phyloP scores from a whole-genome alignment of 2,329 filamentous ascomycete species.

The Pseudovirgaria hyperparasitica region DNA sequence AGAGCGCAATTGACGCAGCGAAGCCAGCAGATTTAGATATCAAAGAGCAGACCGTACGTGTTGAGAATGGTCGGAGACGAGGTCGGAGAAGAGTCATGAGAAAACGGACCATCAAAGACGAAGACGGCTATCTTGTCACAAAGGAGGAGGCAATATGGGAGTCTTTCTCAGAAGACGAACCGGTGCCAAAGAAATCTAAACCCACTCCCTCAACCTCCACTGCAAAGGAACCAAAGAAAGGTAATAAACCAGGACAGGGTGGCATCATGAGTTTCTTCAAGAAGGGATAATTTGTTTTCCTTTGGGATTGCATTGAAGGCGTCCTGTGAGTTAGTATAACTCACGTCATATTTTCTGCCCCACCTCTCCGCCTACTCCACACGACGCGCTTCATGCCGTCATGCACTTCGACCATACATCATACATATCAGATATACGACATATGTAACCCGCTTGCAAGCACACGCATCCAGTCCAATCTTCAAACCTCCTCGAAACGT shows the following conservation, averaged over 20 bases:
- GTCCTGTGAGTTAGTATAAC: no score
- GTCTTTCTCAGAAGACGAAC: constrained; percentile 84
- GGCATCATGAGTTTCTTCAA: constrained; percentile 88
- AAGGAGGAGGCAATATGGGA: constrained; percentile 80
- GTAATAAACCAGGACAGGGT: constrained; percentile 46
- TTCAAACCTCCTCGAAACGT: no score
- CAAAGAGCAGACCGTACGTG: constrained; percentile 29
- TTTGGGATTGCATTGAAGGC: not conserved
- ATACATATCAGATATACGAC: no score
- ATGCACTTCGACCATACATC: no score
- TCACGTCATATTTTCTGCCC: no score
- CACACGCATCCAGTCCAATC: no score
- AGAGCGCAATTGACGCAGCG: constrained; percentile 19
- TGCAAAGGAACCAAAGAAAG: constrained; percentile 40
- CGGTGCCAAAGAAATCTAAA: constrained; percentile 44
- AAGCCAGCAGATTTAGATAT: constrained; percentile 12
- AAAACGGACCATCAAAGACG: constrained; percentile 77
- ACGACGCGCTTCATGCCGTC: no score
- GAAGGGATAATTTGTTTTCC: no score
- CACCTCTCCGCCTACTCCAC: no score
- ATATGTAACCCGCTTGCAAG: no score
- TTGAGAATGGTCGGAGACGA: constrained; percentile 53
- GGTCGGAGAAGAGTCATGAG: constrained; percentile 72
- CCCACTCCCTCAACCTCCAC: constrained; percentile 21
- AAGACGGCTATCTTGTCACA: constrained; percentile 83